Evolutionary conservation across 2,329 filamentous ascomycete species (phyloP), one percentile per base, ranked within the genome.

Genomic region (Aspergillus tanneri): DNA sequence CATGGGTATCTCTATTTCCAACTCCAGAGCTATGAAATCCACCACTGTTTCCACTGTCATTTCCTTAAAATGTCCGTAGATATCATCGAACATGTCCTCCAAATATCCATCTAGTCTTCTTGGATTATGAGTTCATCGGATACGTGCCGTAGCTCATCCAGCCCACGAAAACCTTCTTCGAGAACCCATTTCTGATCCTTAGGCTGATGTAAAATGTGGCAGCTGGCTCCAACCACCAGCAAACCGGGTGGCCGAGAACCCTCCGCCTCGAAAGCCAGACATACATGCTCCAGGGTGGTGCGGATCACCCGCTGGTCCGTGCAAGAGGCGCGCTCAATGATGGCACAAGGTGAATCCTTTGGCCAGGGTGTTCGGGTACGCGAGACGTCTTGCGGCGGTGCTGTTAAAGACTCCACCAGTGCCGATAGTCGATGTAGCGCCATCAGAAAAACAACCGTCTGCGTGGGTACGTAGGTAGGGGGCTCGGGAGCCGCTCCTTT

Each of bases 401-500:
- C 58, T 55, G 73, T 87, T 50, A 99, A 73, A 61, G 88, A 87
- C 5, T 77, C 76, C 0, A 96, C 80, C 1, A 99, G 74, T 0
- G 83, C 86, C 3, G 72, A 74, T 12, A 99, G 84, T 43, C 93
- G 82, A 71, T 99, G 93, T 54, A 99, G 73, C 3, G 90, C 90
- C 93, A 99, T 99, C 39, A 99, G 74, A 57, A 97, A 96, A 3
- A 99, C 88, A 1, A 93, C 88, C 0, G 93, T 97, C 48, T 91
- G 81, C 7, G 81, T 86, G 2, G 78, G 67, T 0, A 91, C 82
- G 66, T 84, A 96, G 53, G 85, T 84, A 0, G 93, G 93, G 25
- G 90, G 90, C n/a, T 82, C 75, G 0, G 90, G 90, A 0, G 89
- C 77, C 46, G 82, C 86, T 10, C 93, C 93, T 71, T 95, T 95